These are phyloP conservation scores for Fusarium sp. DNA, from an alignment of 2,329 filamentous ascomycete genomes.

Conservation along the genomic window DNA sequence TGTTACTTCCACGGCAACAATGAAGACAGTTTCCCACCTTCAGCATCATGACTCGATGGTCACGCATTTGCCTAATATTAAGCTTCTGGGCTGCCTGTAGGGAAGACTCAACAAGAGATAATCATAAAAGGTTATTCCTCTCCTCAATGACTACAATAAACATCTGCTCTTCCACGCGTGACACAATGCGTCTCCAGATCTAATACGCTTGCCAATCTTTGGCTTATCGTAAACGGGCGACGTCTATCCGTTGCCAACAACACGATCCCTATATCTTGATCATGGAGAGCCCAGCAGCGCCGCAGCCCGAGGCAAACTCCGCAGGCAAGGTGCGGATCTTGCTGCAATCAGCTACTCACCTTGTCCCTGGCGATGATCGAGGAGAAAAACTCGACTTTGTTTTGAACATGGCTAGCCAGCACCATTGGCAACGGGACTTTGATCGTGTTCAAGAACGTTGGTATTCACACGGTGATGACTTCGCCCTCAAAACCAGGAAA, in stretches of 20 bases:
- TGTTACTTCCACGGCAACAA: neutral
- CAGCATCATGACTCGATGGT: neutral
- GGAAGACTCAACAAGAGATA: neutral
- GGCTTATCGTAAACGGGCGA: neutral
- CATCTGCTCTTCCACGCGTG: neutral
- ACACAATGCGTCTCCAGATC: neutral
- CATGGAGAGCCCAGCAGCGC: slow-evolving; percentile 13
- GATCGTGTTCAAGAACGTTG: slow-evolving; percentile 18
- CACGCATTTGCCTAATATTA: neutral
- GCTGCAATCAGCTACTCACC: slow-evolving; percentile 20
- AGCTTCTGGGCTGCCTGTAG: neutral
- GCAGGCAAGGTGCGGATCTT: slow-evolving; percentile 20
- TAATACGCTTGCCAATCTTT: neutral
- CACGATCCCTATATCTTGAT: neutral
- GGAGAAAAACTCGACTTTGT: slow-evolving; percentile 18
- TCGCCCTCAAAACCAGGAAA: slow-evolving; percentile 20
- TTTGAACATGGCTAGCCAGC: slow-evolving; percentile 17
- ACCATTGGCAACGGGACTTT: slow-evolving; percentile 23
- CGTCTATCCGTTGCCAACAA: neutral
- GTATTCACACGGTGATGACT: slow-evolving; percentile 8
- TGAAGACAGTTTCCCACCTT: neutral
- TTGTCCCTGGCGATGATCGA: slow-evolving; percentile 22
- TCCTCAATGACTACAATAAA: neutral
- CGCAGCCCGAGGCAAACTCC: neutral
- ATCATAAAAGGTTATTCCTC: neutral